Evolutionary conservation across 441 rosid species (phyloP), one percentile per base, ranked within the genome.

Genomic region (Flueggea neowawraea): DNA sequence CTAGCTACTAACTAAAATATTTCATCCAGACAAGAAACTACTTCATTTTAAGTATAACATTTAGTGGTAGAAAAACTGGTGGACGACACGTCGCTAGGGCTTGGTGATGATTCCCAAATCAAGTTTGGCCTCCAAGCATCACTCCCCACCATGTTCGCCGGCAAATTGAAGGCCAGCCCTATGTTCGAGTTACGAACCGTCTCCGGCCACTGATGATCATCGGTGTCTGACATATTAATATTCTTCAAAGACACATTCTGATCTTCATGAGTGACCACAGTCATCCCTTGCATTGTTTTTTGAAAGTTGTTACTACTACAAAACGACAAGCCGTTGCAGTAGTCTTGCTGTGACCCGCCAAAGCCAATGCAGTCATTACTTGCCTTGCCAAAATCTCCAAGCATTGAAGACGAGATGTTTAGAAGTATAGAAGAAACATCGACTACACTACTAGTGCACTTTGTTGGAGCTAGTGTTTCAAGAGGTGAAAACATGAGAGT

Each of bases 91-190:
- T 78, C 83, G 65, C 65, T 68, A 22, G 72, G 79, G 58, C 62
- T 72, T 12, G 71, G 54, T 8, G 75, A 69, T 62, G 75, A 52
- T 71, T 83, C 89, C 89, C 82, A 83, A 32, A 70, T 52, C 63
- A 69, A 54, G 72, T 67, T 75, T 33, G 81, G 79, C 67, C 69
- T 82, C 88, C 86, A 79, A 55, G 68, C 70, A 63, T 74, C 82
- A n/a, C 16, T 16, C 12, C 49, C 71, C 53, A 54, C 9, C 41
- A 47, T 10, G 49, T 50, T 71, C 51, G 57, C 52, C 8, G 72
- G 76, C 50, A 65, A 69, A 32, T 75, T 66, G 52, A 64, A 73
- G 6, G 84, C 70, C 60, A 73, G 68, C 31, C 71, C 82, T n/a
- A 62, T 33, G 28, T 47, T 47, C 14, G 75, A 63, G 41, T 36